phyloP scores from a whole-genome alignment of 495 filamentous ascomycete species.

The Schizothecium vesticola region DNA sequence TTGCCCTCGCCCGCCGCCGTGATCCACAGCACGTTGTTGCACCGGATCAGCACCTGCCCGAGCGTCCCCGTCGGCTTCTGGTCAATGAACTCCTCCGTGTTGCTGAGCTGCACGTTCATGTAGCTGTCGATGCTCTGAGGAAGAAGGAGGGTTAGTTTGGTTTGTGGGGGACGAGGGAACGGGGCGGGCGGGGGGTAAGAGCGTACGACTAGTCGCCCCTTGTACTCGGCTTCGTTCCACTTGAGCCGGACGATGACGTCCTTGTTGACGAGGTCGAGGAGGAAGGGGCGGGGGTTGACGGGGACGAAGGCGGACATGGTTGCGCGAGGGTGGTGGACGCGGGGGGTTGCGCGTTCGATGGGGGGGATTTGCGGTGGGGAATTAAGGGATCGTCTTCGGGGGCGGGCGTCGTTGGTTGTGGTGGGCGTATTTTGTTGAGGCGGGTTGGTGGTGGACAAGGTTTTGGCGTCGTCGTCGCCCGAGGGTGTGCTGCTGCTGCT shows the following conservation, averaged over 20 bases:
- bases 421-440: not conserved
- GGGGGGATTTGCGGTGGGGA: not conserved
- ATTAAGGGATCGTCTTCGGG: not conserved
- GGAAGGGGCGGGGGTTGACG: constrained; percentile 32
- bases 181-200: not conserved
- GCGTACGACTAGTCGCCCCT: constrained; percentile 68
- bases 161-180: not conserved
- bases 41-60: constrained; percentile 88
- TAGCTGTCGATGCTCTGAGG: constrained; percentile 73
- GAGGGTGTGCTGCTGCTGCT: too few relatives aligned
- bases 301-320: constrained; percentile 29
- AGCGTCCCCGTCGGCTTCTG: constrained; percentile 76
- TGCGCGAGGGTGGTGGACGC: not conserved
- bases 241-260: constrained; percentile 88
- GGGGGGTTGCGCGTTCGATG: not conserved
- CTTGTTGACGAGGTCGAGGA: constrained; percentile 61
- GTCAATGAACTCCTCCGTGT: constrained; percentile 87
- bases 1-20: constrained; percentile 57
- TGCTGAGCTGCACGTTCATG: constrained; percentile 93
- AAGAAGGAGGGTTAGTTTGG: not conserved
- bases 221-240: constrained; percentile 97
- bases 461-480: not conserved
- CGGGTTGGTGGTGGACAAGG: not conserved
- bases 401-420: not conserved
- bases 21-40: constrained; percentile 91